Evolutionary conservation across 2,329 filamentous ascomycete species (phyloP).

Genomic region (Aspergillus arachidicola): DNA sequence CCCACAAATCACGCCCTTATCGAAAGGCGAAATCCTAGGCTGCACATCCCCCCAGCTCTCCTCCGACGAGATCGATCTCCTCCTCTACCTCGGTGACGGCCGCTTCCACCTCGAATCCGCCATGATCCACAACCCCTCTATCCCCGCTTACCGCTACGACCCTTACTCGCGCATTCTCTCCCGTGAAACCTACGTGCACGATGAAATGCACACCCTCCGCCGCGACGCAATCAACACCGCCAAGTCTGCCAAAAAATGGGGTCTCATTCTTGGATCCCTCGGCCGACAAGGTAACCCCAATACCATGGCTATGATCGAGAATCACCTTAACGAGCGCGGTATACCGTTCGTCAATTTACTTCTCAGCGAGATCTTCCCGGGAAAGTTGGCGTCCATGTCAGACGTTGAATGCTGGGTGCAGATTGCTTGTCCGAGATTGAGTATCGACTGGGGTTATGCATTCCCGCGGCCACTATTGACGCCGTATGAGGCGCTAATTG

Average conservation of each 20-base stretch:
- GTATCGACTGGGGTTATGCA: constrained; percentile 98
- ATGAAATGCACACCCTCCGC: constrained; percentile 83
- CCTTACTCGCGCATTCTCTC: constrained; percentile 92
- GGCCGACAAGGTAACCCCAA: constrained; percentile 95
- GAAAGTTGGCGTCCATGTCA: constrained; percentile 87
- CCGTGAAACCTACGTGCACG: constrained; percentile 86
- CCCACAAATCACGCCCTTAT: constrained; percentile 89
- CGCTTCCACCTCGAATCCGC: constrained; percentile 96
- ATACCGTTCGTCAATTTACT: constrained; percentile 84
- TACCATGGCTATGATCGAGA: constrained; percentile 84
- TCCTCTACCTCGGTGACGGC: constrained; percentile 89
- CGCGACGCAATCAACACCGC: constrained; percentile 75
- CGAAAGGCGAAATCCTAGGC: constrained; percentile 94
- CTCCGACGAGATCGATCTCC: constrained; percentile 66
- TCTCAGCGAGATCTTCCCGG: constrained; percentile 93
- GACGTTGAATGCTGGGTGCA: constrained; percentile 99
- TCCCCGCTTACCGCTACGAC: constrained; percentile 94
- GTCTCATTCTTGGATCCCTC: constrained; percentile 87
- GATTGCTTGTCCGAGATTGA: constrained; percentile 92
- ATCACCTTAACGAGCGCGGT: constrained; percentile 67
- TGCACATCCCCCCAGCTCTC: constrained; percentile 84
- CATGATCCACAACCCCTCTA: constrained; percentile 95
- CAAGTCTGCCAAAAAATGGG: constrained; percentile 82
- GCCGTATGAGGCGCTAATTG: constrained; percentile 91
- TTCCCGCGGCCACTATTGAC: constrained; percentile 87